Conservation (phyloP, 116 monocot species). For the Cymodocea nodosa region DNA sequence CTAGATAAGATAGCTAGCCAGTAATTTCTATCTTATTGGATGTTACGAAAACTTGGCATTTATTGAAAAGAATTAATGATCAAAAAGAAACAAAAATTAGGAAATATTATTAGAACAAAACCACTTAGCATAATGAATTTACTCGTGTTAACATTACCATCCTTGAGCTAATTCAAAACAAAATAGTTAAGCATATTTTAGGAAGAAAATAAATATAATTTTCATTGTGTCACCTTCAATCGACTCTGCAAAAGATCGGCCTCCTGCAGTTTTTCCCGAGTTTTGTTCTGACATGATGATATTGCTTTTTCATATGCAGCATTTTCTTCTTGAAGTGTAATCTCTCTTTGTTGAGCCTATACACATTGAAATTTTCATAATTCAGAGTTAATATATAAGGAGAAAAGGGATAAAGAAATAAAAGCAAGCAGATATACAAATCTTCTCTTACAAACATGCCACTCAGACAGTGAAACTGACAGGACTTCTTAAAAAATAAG, state of each 20-base stretch:
- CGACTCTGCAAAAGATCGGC: slow-evolving; percentile 40
- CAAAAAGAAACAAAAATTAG: no score
- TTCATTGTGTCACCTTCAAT: slow-evolving; percentile 34
- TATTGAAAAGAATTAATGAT: no score
- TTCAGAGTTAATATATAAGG: background rate
- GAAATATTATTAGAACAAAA: no score
- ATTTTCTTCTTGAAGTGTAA: slow-evolving; percentile 76
- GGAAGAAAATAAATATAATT: slow-evolving; percentile 2
- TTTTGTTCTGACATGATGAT: slow-evolving; percentile 66
- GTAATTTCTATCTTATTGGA: no score
- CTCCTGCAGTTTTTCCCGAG: slow-evolving; percentile 57
- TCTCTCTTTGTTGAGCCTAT: slow-evolving; percentile 78
- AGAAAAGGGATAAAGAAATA: background rate
- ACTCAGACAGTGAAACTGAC: no score
- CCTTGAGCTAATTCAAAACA: background rate
- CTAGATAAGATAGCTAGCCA: no score
- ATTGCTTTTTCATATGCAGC: slow-evolving; percentile 79
- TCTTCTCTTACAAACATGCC: no score
- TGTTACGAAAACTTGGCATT: no score
- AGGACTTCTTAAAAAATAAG: no score
- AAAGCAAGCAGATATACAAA: no score
- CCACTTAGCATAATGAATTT: no score
- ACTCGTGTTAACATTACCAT: background rate
- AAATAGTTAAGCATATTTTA: background rate
- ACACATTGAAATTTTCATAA: background rate